phyloP scores from a whole-genome alignment of 192 early-diverging fungal species.

The Phycomyces blakesleeanus region DNA sequence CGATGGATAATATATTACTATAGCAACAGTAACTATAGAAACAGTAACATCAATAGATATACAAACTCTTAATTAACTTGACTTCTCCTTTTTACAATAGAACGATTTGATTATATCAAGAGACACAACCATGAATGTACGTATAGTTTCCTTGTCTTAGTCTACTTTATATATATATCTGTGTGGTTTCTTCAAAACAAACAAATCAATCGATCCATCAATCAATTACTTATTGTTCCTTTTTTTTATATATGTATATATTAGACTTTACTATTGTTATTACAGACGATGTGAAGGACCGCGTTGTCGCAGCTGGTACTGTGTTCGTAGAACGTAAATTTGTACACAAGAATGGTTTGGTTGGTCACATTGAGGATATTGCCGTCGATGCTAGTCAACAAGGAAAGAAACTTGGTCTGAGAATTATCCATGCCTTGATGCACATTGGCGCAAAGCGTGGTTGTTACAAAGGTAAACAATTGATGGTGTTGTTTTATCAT shows the following conservation, averaged over 20 bases:
- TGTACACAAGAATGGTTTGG: conserved; percentile 70
- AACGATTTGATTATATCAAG: conserved; percentile 73
- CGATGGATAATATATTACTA: too few relatives aligned
- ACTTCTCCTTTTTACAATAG: too few relatives aligned
- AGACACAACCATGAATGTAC: conserved; percentile 70
- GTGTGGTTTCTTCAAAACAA: too few relatives aligned
- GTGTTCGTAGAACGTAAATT: conserved; percentile 85
- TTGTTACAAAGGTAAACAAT: conserved; percentile 78
- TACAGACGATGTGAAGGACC: conserved; percentile 54
- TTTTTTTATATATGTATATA: too few relatives aligned
- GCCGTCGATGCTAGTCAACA: conserved; percentile 57
- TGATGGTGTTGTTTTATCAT: too few relatives aligned
- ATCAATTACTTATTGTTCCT: too few relatives aligned
- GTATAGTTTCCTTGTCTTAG: conserved; percentile 15
- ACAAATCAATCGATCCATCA: too few relatives aligned
- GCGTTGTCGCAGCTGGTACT: conserved; percentile 77
- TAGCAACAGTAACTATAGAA: too few relatives aligned
- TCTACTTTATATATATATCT: not conserved
- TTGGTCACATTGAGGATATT: conserved; percentile 83
- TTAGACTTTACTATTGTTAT: conserved; percentile 78
- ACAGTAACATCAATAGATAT: not conserved
- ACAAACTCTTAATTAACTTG: not conserved
- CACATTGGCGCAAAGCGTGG: conserved; percentile 73
- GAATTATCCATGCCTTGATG: conserved; percentile 80
- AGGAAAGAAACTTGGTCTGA: conserved; percentile 55